These are phyloP conservation scores for Teratosphaeria epicoccoides DNA, from an alignment of 2,329 filamentous ascomycete genomes.

Conservation along the genomic window DNA sequence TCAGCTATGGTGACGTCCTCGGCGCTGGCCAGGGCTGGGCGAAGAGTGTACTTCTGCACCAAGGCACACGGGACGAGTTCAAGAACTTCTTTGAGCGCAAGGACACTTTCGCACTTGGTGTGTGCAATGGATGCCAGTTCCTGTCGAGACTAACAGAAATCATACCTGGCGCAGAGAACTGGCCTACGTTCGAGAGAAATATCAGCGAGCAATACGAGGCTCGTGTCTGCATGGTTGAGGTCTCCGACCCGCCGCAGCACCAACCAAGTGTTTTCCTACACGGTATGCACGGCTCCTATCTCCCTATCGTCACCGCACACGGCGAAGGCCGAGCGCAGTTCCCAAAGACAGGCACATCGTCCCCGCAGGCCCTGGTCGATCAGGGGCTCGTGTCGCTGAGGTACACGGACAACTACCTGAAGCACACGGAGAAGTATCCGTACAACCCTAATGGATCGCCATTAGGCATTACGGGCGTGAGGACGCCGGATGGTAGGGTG, in stretches of 20 bases:
- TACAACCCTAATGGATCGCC: constrained; percentile 83
- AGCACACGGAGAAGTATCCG: constrained; percentile 72
- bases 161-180: constrained; percentile 70
- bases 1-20: constrained; percentile 86
- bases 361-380: constrained; percentile 45
- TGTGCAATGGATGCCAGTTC: constrained; percentile 98
- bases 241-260: constrained; percentile 47
- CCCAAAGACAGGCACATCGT: constrained; percentile 37
- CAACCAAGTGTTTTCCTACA: constrained; percentile 73
- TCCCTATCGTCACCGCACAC: constrained; percentile 83
- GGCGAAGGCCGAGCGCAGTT: constrained; percentile 72
- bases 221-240: constrained; percentile 73
- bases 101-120: constrained; percentile 85
- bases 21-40: constrained; percentile 97
- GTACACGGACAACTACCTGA: constrained; percentile 73
- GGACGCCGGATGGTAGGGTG: constrained; percentile 66
- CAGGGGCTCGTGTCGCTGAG: constrained; percentile 64
- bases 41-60: constrained; percentile 80
- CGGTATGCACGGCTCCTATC: constrained; percentile 69
- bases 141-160: constrained; percentile 69
- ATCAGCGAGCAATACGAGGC: constrained; percentile 81
- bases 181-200: constrained; percentile 84
- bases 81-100: constrained; percentile 72
- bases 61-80: constrained; percentile 65
- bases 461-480: constrained; percentile 67